Evolutionary conservation across 495 filamentous ascomycete species (phyloP).

Genomic region (Daldinia vernicosa): DNA sequence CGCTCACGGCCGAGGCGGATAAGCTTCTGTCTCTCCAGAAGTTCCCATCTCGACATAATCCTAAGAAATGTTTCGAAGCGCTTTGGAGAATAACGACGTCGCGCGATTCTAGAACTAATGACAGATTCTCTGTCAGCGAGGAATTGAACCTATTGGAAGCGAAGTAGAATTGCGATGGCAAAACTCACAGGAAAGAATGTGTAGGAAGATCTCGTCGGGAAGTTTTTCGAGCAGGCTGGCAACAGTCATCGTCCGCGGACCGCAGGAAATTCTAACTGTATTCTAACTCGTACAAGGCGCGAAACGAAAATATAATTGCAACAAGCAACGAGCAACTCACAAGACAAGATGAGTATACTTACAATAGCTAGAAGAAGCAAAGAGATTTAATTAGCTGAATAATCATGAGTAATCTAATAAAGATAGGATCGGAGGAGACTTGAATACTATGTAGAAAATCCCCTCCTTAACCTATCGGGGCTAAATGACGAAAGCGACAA

Average conservation of each 20-base stretch:
- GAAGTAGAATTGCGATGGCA: slow-evolving; percentile 2
- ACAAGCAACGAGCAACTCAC: neutral
- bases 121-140: slow-evolving; percentile 7
- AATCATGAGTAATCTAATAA: slow-evolving; percentile 11
- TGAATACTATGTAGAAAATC: slow-evolving; percentile 11
- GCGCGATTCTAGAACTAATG: slow-evolving; percentile 69
- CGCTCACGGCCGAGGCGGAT: slow-evolving; percentile 67
- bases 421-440: slow-evolving; percentile 8
- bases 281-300: neutral
- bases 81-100: slow-evolving; percentile 77
- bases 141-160: neutral
- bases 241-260: slow-evolving; percentile 30
- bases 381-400: neutral
- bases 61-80: slow-evolving; percentile 71
- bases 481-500: slow-evolving; percentile 33
- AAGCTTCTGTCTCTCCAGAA: slow-evolving; percentile 82
- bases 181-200: slow-evolving; percentile 75
- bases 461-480: slow-evolving; percentile 4
- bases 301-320: neutral
- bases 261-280: neutral
- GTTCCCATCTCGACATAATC: slow-evolving; percentile 76
- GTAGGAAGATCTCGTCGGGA: slow-evolving; percentile 79
- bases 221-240: slow-evolving; percentile 58
- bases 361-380: neutral
- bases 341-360: neutral